Evolutionary conservation across 139 green algal genomes (phyloP), one percentile per base, ranked within the genome.

Genomic region (Pleodorina starrii): DNA sequence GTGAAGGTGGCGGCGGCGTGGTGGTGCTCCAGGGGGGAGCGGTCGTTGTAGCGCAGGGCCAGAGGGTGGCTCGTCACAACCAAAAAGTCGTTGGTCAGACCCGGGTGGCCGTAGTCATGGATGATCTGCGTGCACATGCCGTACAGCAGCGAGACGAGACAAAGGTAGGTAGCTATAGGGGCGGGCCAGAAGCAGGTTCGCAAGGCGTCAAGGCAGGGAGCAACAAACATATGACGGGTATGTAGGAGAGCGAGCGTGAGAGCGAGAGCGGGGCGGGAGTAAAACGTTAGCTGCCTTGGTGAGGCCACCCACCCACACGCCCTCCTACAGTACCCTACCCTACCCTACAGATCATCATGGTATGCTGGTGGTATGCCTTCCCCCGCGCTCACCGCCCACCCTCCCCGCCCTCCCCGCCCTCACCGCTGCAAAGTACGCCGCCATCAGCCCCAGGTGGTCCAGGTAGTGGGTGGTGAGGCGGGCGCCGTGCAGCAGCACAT

Each of bases 71-170:
- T 25, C n/a, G 50, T 92, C 44, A 50, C 79, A 54, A 94, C 78
- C 29, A 95, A 81, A 88, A 94, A 95, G 90, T 93, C 88, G 86
- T 93, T 93, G 40, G 90, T 94, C 1, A 93, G 50, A 40, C 93
- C 93, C 11, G 79, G 29, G 80, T 95, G 92, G 32, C 91, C 84
- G 38, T 86, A 85, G 85, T 94, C 92, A 60, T 94, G 92, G 11
- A 90, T 63, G 32, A 91, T 85, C 89, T 92, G 77, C 29, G 44
- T 32, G 57, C 57, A n/a, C n/a, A n/a, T n/a, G n/a, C n/a, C n/a
- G n/a, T n/a, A n/a, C n/a, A n/a, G n/a, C n/a, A n/a, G n/a, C n/a
- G n/a, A n/a, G n/a, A n/a, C n/a, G n/a, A n/a, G n/a, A n/a, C n/a
- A n/a, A n/a, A n/a, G n/a, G n/a, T n/a, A n/a, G n/a, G n/a, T n/a